Evolutionary conservation across 2,329 filamentous ascomycete species (phyloP).

Genomic region (Pseudogymnoascus sp.): DNA sequence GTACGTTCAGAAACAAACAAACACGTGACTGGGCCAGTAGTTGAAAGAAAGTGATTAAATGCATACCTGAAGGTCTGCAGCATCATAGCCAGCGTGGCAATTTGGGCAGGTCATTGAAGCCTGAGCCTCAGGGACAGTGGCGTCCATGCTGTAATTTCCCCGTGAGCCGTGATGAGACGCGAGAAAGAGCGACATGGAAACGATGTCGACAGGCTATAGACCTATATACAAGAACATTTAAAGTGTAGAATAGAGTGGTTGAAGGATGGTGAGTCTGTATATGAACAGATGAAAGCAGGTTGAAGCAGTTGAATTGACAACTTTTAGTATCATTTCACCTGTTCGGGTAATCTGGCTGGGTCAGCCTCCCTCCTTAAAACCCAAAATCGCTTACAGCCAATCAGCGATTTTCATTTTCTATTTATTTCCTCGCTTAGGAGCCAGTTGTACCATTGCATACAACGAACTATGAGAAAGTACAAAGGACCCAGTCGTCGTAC

Average conservation of each 20-base stretch:
- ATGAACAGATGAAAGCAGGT: background rate
- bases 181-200: background rate
- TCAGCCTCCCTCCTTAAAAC: constrained; percentile 2
- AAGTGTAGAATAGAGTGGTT: background rate
- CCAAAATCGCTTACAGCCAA: background rate
- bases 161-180: background rate
- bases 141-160: background rate
- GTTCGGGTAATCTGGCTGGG: constrained; percentile 6
- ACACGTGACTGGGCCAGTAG: background rate
- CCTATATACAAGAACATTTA: background rate
- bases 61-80: background rate
- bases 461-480: background rate
- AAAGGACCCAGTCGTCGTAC: background rate
- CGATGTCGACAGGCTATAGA: background rate
- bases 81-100: background rate
- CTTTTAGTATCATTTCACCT: constrained; percentile 8
- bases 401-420: background rate
- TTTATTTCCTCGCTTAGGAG: background rate
- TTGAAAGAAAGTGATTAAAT: constrained; percentile 1
- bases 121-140: background rate
- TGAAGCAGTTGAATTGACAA: constrained; percentile 2
- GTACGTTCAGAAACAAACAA: background rate
- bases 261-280: background rate
- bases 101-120: background rate
- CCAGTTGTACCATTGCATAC: background rate